These are phyloP conservation scores for Rubroboletus satanas DNA, from an alignment of 768 basidiomycete species.

Conservation along the genomic window DNA sequence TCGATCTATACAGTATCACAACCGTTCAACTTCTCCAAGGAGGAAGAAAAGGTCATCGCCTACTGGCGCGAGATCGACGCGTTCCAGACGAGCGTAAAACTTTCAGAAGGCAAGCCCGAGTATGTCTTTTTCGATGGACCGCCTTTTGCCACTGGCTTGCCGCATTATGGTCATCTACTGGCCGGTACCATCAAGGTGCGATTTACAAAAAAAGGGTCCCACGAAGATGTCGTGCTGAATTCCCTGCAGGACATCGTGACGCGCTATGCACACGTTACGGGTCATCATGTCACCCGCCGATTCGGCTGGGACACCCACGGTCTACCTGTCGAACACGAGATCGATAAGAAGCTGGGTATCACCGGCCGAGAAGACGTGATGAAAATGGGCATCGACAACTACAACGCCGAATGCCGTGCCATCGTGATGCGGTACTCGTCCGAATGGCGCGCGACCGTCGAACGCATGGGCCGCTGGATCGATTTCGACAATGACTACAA, in stretches of 20 bases:
- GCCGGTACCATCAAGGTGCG: slow-evolving; percentile 90
- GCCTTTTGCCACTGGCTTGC: slow-evolving; percentile 94
- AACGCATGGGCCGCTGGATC: slow-evolving; percentile 99
- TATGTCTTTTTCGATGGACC: slow-evolving; percentile 97
- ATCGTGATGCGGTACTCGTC: slow-evolving; percentile 97
- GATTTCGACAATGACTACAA: slow-evolving; percentile 99
- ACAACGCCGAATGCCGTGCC: slow-evolving; percentile 93
- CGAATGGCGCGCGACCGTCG: slow-evolving; percentile 93
- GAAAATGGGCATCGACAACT: slow-evolving; percentile 92
- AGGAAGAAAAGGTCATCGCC: slow-evolving; percentile 84
- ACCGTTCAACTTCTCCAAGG: slow-evolving; percentile 78
- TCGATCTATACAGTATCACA: slow-evolving; percentile 52
- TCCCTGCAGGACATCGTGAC: slow-evolving; percentile 87
- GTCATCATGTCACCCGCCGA: slow-evolving; percentile 86
- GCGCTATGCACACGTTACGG: slow-evolving; percentile 89
- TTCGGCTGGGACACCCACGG: slow-evolving; percentile 99
- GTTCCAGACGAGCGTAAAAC: slow-evolving; percentile 89
- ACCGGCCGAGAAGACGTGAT: slow-evolving; percentile 92
- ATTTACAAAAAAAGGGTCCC: not conserved
- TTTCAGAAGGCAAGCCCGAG: slow-evolving; percentile 85
- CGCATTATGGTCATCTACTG: slow-evolving; percentile 93
- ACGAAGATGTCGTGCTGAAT: slow-evolving; percentile 1
- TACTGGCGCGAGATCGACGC: slow-evolving; percentile 98
- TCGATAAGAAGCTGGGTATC: slow-evolving; percentile 94
- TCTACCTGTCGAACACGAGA: slow-evolving; percentile 97